Base-by-base conservation (phyloP, 805 yeast species). In the Hanseniaspora occidentalis region DNA sequence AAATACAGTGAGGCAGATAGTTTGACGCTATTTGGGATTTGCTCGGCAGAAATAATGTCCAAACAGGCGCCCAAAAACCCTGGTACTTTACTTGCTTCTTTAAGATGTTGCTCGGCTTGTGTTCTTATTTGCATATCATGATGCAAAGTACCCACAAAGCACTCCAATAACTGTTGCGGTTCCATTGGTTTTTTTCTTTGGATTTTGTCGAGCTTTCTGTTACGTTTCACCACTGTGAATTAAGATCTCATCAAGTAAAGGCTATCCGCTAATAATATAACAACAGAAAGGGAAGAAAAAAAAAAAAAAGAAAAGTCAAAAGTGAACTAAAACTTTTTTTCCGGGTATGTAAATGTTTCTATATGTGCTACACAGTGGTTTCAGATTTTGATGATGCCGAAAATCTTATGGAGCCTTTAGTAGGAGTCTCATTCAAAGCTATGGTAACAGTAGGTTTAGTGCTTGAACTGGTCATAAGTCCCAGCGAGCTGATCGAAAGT, bases 51-150 rank as follows among this genome's bases (percentile, higher is more conserved):
- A 16, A 85, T 67, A 39, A 86, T 79, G 53, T 84, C 89, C 36
- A 89, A 63, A 57, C 95, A 83, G 1, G 89, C 88, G 4, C 81
- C 81, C 31, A 84, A 62, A 53, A 88, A 88, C 4, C 94, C 95
- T 1, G 82, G 75, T 3, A 69, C 57, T 22, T 54, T 50, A 37
- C 79, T 73, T 6, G 79, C 75, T 50, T 68, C 66, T 43, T 70
- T 70, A 38, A 88, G 69, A 48, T 77, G 75, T 1, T 53, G 42
- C 60, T 89, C 96, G 0, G 95, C 92, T 39, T 73, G 72, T 39
- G 65, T 67, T 49, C 94, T 74, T 18, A 69, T 60, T 10, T 59
- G 53, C 43, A 72, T 77, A 52, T 80, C 77, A 0, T 84, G 76
- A 48, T 75, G 78, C 38, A 86, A 68, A 1, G 96, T 84, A 9